Evolutionary conservation across 441 rosid species (phyloP).

Genomic region (Mallotus japonicus): DNA sequence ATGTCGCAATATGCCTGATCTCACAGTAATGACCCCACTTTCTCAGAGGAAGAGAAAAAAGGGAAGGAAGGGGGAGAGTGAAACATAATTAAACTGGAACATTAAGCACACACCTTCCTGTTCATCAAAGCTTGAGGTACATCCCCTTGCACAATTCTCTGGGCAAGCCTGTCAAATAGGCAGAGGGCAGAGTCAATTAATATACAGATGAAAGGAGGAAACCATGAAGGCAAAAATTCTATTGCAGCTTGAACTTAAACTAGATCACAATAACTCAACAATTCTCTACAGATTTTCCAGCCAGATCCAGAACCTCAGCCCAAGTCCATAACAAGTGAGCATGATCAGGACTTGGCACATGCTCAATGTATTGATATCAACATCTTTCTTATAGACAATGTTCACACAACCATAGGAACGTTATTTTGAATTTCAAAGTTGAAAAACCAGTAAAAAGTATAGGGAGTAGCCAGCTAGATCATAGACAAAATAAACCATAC

Average conservation of each 20-base stretch:
- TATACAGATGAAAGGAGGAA: background rate
- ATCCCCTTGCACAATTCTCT: slow-evolving; percentile 96
- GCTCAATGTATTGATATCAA: background rate
- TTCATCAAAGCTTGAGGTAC: slow-evolving; percentile 99
- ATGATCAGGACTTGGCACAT: background rate
- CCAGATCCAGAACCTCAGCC: background rate
- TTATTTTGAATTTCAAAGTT: background rate
- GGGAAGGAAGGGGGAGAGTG: background rate
- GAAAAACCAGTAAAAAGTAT: background rate
- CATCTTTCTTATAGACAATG: background rate
- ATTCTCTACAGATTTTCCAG: background rate
- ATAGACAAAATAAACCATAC: background rate
- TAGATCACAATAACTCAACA: slow-evolving; percentile 7
- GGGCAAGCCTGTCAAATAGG: slow-evolving; percentile 77
- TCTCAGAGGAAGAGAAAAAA: background rate
- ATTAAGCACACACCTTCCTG: slow-evolving; percentile 58
- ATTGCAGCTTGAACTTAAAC: background rate
- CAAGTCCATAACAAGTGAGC: slow-evolving; percentile 1
- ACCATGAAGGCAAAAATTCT: background rate
- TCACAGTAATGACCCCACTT: background rate
- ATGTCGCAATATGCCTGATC: background rate
- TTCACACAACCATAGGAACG: background rate
- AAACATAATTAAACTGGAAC: background rate
- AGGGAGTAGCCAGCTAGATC: background rate
- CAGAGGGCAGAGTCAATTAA: slow-evolving; percentile 11